phyloP scores from a whole-genome alignment of 129 eudicot species.

The Oenanthe sinensis region DNA sequence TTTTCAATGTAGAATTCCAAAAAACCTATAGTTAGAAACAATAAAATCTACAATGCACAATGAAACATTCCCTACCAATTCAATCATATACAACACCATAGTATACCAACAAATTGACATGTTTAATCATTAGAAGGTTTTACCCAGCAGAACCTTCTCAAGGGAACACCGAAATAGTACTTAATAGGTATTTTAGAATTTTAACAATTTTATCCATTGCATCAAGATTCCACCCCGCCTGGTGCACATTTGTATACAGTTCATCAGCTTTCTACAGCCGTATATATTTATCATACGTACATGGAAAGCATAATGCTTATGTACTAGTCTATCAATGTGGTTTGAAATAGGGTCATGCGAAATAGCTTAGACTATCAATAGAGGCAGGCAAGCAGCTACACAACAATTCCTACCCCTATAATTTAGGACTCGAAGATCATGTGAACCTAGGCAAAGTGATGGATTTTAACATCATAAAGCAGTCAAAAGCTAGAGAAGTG shows the following conservation, averaged over 20 bases:
- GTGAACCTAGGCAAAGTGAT: neutral
- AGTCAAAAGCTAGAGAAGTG: neutral
- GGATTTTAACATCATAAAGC: neutral
- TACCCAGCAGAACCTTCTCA: neutral
- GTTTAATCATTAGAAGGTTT: neutral
- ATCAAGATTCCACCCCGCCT: neutral
- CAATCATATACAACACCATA: neutral
- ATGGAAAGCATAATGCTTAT: neutral
- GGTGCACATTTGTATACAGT: neutral
- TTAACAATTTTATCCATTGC: neutral
- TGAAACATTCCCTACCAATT: neutral
- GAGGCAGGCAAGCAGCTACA: neutral
- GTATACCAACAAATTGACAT: neutral
- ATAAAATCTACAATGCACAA: too few species aligned
- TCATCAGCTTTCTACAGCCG: neutral
- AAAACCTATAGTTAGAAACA: neutral
- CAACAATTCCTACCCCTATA: neutral
- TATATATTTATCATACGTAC: neutral
- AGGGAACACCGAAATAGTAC: neutral
- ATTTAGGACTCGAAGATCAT: neutral
- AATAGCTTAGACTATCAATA: neutral
- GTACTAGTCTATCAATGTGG: neutral
- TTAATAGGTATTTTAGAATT: neutral
- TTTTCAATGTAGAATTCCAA: neutral
- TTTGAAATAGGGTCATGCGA: neutral